These are phyloP conservation scores for Craspedostauros australis DNA, from an alignment of 108 stramenopile genomes.

Conservation along the genomic window DNA sequence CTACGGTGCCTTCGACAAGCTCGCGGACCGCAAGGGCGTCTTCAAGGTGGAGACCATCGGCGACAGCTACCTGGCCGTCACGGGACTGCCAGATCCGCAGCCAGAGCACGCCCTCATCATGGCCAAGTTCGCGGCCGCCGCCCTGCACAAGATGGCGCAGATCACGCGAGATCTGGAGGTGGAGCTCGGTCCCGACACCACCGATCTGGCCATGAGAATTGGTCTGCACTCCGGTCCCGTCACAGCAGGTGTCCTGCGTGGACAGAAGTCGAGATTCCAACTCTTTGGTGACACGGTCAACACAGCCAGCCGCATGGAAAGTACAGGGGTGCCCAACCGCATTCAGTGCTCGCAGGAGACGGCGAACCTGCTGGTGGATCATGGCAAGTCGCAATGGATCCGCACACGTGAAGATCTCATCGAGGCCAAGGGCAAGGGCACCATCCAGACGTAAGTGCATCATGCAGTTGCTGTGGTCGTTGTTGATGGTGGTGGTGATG, in stretches of 20 bases:
- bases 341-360: slow-evolving; percentile 45
- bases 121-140: neutral
- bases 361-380: slow-evolving; percentile 25
- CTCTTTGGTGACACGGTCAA: neutral
- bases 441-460: too few species aligned
- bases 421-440: slow-evolving; percentile 54
- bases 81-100: neutral
- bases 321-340: slow-evolving; percentile 17
- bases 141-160: too few species aligned
- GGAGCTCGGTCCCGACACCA: neutral
- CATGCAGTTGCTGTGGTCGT: too few species aligned
- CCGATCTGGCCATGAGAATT: neutral
- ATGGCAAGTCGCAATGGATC: slow-evolving; percentile 32
- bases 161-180: neutral
- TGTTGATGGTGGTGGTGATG: too few species aligned
- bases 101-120: neutral
- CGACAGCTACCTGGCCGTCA: slow-evolving; percentile 1
- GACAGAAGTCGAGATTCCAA: too few species aligned
- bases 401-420: slow-evolving; percentile 21
- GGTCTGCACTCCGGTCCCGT: neutral
- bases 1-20: slow-evolving; percentile 35
- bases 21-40: slow-evolving; percentile 35
- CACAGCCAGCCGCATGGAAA: slow-evolving; percentile 39
- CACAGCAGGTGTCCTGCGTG: too few species aligned
- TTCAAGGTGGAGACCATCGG: too few species aligned